Conservation (phyloP, 768 basidiomycete genomes). For the Chlorophyllum brunneum region DNA sequence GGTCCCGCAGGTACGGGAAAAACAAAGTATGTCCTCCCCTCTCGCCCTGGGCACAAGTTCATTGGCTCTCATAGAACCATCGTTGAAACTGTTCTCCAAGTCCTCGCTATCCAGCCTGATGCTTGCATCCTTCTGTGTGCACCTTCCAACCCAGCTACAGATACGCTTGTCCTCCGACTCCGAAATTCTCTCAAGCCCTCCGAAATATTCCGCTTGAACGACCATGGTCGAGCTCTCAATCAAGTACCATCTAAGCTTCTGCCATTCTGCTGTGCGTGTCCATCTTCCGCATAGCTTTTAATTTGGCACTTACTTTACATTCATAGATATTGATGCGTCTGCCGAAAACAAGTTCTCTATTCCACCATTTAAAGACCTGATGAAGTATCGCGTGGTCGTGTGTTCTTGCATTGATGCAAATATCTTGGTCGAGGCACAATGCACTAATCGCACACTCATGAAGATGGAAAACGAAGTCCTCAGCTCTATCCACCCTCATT, state of each 20-base stretch:
- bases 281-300: background rate
- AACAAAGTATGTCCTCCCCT: constrained; percentile 33
- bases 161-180: constrained; percentile 42
- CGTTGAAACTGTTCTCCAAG: constrained; percentile 46
- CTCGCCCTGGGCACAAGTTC: background rate
- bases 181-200: constrained; percentile 32
- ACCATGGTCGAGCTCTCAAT: constrained; percentile 45
- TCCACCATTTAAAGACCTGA: constrained; percentile 42
- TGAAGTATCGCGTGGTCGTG: constrained; percentile 44
- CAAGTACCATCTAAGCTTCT: constrained; percentile 43
- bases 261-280: constrained; percentile 42
- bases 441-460: constrained; percentile 38
- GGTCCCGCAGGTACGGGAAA: constrained; percentile 53
- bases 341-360: constrained; percentile 37
- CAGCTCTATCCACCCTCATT: constrained; percentile 34
- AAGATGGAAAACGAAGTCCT: constrained; percentile 35
- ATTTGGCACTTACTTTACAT: background rate
- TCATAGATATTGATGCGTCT: constrained; percentile 36
- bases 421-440: constrained; percentile 40
- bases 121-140: constrained; percentile 47
- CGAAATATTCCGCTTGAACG: constrained; percentile 46
- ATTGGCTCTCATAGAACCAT: constrained; percentile 32
- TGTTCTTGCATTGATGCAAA: constrained; percentile 44
- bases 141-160: constrained; percentile 48
- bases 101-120: constrained; percentile 42